These are phyloP conservation scores for Penicillium daleae DNA, from an alignment of 495 filamentous ascomycete genomes.

Conservation along the genomic window DNA sequence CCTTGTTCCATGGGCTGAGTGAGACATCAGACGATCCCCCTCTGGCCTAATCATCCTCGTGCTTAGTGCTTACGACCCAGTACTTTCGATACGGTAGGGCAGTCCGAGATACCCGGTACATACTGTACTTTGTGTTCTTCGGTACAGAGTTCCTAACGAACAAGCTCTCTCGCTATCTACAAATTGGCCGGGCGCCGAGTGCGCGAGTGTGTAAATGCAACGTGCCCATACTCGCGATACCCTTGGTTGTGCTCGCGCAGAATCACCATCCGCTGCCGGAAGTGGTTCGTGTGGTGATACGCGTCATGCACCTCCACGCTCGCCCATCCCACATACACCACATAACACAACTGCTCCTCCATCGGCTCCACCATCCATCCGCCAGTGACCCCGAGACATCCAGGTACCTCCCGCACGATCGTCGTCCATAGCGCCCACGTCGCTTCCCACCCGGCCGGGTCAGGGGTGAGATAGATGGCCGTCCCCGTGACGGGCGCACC, in stretches of 20 bases:
- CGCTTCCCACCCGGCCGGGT: constrained; percentile 25
- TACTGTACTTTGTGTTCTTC: not conserved
- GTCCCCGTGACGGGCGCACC: constrained; percentile 25
- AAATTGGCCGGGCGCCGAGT: constrained; percentile 41
- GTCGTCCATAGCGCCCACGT: constrained; percentile 33
- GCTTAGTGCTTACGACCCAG: constrained; percentile 2
- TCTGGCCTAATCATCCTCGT: not conserved
- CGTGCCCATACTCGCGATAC: constrained; percentile 31
- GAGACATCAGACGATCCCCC: constrained; percentile 4
- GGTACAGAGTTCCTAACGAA: not conserved
- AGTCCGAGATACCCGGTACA: not conserved
- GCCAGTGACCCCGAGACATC: constrained; percentile 29
- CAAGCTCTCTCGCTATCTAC: constrained; percentile 7
- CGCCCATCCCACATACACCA: constrained; percentile 32
- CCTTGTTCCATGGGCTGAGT: not conserved
- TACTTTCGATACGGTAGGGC: not conserved
- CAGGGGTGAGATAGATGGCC: constrained; percentile 27
- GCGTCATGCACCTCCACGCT: constrained; percentile 30
- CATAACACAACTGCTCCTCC: constrained; percentile 24
- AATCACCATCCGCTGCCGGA: constrained; percentile 24
- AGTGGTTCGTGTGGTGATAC: constrained; percentile 30
- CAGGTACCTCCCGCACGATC: constrained; percentile 26
- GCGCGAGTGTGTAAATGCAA: constrained; percentile 24
- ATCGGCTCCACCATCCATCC: constrained; percentile 34
- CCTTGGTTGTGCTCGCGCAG: constrained; percentile 27